A percentile compares a stretch with the other conserved stretches of the same genome.
These are phyloP conservation scores for Rubroshorea leprosula DNA, from an alignment of 345 rosid genomes.

Conservation along the genomic window DNA sequence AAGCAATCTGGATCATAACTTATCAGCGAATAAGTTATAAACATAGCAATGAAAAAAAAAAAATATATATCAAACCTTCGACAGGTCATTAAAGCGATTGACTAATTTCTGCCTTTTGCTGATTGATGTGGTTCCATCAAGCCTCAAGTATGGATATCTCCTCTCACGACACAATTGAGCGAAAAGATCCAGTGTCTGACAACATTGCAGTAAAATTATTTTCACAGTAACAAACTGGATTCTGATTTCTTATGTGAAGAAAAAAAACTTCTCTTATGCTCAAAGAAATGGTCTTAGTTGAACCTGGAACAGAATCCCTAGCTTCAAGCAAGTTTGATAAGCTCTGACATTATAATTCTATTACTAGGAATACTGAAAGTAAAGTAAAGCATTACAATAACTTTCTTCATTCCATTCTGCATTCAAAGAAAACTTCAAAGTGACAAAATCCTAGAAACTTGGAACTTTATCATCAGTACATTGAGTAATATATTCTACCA, in stretches of 20 bases:
- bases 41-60: conserved; percentile 3
- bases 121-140: conserved; percentile 92
- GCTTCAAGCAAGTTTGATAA: conserved; percentile 12
- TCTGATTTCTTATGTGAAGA: conserved; percentile 8
- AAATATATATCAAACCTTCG: conserved; percentile 46
- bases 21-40: not conserved
- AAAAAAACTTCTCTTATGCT: conserved; percentile 2
- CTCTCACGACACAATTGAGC: conserved; percentile 97
- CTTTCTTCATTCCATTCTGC: not conserved
- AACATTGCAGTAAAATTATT: conserved; percentile 17
- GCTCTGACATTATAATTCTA: not conserved
- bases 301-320: not conserved
- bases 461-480: not conserved
- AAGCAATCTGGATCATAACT: conserved; percentile 10
- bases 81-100: conserved; percentile 74
- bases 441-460: not conserved
- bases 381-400: not conserved
- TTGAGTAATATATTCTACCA: not conserved
- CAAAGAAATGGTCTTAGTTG: not conserved
- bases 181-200: conserved; percentile 92
- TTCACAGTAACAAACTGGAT: conserved; percentile 13
- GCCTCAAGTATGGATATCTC: conserved; percentile 87
- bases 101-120: conserved; percentile 95
- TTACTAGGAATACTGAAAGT: not conserved
- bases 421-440: not conserved